phyloP scores from a whole-genome alignment of 1,284 basidiomycete genomes.

The Puccinia hordei region DNA sequence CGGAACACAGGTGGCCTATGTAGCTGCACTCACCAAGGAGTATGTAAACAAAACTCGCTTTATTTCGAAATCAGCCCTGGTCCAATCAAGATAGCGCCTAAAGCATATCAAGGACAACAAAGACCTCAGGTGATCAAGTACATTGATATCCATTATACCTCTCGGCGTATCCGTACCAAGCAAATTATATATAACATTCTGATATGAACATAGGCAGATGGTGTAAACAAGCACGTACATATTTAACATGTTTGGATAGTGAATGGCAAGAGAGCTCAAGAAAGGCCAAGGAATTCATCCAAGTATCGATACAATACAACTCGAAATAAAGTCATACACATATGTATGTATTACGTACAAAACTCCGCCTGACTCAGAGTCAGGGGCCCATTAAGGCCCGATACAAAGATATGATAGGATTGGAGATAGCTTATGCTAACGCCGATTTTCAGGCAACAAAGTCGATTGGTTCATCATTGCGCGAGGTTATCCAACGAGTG shows the following conservation, averaged over 20 bases:
- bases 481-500: constrained; percentile 4
- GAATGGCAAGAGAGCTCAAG: constrained; percentile 1
- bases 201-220: not conserved
- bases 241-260: not conserved
- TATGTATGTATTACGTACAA: no score
- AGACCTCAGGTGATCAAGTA: constrained; percentile 18
- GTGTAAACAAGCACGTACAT: not conserved
- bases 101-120: not conserved
- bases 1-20: not conserved
- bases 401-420: not conserved
- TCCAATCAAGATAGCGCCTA: not conserved
- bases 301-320: constrained; percentile 1
- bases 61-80: not conserved
- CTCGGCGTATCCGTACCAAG: not conserved
- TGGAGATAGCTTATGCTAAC: constrained; percentile 1
- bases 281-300: not conserved
- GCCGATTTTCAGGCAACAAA: not conserved
- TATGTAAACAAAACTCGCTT: not conserved
- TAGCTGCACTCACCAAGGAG: not conserved
- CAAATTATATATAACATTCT: not conserved
- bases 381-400: not conserved
- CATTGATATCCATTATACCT: constrained; percentile 22
- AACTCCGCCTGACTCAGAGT: not conserved
- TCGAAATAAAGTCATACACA: not conserved
- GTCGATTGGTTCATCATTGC: not conserved